Evolutionary conservation across 805 yeast genomes (phyloP).

Genomic region (Candida wancherniae): DNA sequence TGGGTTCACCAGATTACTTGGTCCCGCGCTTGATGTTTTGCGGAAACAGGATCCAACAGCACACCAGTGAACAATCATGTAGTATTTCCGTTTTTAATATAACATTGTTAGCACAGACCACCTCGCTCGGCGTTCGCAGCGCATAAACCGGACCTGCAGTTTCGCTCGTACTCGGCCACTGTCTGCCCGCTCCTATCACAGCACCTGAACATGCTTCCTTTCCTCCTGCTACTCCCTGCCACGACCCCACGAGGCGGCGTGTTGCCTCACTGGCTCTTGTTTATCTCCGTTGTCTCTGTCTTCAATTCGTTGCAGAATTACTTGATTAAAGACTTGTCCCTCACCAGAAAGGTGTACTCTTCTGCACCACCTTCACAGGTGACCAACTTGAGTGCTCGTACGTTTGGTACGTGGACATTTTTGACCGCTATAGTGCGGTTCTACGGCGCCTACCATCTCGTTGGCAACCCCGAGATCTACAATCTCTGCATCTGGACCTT

Average conservation of each 20-base stretch:
- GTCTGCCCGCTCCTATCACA: no score
- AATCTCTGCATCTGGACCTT: constrained; percentile 77
- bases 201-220: constrained; percentile 20
- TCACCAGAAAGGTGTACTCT: constrained; percentile 79
- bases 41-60: constrained; percentile 79
- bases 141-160: no score
- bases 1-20: constrained; percentile 90
- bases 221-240: constrained; percentile 16
- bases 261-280: constrained; percentile 46
- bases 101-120: no score
- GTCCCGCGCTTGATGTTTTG: constrained; percentile 88
- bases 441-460: constrained; percentile 74
- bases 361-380: constrained; percentile 29
- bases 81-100: no score
- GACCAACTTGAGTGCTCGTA: constrained; percentile 74
- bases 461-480: constrained; percentile 65
- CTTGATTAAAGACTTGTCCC: constrained; percentile 55
- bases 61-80: constrained; percentile 7
- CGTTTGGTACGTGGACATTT: constrained; percentile 98
- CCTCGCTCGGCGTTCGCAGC: no score
- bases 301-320: constrained; percentile 90
- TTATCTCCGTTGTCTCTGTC: constrained; percentile 79
- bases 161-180: no score
- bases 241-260: constrained; percentile 41
- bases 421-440: constrained; percentile 78